phyloP scores from a whole-genome alignment of 106 monocot genomes.

The Cymbidium sinense region DNA sequence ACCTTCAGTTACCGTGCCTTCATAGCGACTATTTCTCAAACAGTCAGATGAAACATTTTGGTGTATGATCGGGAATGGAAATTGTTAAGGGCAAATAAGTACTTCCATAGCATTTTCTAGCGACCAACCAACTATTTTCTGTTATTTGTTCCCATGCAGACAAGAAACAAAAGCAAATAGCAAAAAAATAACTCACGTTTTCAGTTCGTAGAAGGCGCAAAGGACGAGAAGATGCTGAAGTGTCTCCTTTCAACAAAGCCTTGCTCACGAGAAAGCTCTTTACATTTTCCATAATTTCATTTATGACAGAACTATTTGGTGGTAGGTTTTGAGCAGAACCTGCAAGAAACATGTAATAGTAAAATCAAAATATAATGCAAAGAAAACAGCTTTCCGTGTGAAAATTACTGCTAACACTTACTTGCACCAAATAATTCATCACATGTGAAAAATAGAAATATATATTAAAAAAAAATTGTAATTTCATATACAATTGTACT shows the following conservation, averaged over 20 bases:
- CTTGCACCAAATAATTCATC: not conserved
- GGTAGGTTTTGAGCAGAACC: conserved; percentile 90
- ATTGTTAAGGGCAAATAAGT: too few species aligned
- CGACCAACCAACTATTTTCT: too few species aligned
- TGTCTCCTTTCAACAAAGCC: conserved; percentile 62
- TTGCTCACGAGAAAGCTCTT: conserved; percentile 80
- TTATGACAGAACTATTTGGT: conserved; percentile 75
- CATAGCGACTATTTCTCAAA: too few species aligned
- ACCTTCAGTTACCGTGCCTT: too few species aligned
- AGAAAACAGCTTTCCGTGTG: not conserved
- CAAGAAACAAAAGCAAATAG: not conserved
- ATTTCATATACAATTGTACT: too few species aligned
- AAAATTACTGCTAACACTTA: not conserved
- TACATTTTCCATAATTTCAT: conserved; percentile 79
- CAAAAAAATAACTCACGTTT: conserved; percentile 36
- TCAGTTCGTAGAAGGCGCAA: conserved; percentile 59
- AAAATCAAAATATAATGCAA: not conserved
- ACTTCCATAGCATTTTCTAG: too few species aligned
- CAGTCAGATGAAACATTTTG: too few species aligned
- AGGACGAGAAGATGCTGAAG: conserved; percentile 37
- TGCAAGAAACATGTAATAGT: conserved; percentile 15
- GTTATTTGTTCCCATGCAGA: not conserved
- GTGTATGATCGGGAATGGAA: too few species aligned
- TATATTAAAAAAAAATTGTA: too few species aligned
- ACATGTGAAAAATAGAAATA: too few species aligned